These are phyloP conservation scores for Penicillium fimorum DNA, from an alignment of 495 filamentous ascomycete genomes.

Conservation along the genomic window DNA sequence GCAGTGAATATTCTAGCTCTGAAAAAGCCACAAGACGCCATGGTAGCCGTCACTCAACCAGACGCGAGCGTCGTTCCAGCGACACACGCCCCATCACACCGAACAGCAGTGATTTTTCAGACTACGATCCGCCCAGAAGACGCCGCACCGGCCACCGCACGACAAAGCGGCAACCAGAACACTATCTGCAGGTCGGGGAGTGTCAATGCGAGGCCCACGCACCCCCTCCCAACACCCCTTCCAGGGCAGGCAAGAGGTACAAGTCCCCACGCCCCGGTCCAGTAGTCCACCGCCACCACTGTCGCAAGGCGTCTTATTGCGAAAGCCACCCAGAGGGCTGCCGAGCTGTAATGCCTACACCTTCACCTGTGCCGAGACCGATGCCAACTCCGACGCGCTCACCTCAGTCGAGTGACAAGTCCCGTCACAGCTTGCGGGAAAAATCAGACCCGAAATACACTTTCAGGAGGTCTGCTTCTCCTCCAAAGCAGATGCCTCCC, in stretches of 20 bases:
- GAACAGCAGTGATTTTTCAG: slow-evolving; percentile 1
- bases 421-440: not conserved
- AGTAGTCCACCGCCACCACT: not conserved
- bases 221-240: not conserved
- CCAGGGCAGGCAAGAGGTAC: not conserved
- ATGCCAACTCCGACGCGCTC: not conserved
- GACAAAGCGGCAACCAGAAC: not conserved
- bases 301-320: slow-evolving; percentile 1
- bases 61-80: not conserved
- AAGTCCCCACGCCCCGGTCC: not conserved
- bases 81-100: not conserved
- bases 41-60: not conserved
- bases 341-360: not conserved
- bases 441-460: not conserved
- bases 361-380: not conserved
- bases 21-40: not conserved
- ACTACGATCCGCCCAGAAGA: not conserved
- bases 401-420: not conserved
- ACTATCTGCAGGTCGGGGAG: not conserved
- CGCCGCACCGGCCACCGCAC: not conserved
- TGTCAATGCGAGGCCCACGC: not conserved
- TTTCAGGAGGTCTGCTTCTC: not conserved
- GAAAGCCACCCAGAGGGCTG: slow-evolving; percentile 1
- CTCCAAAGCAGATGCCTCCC: not conserved
- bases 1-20: not conserved